These are phyloP conservation scores for Hyphopichia wangnamkhiaoensis DNA, from an alignment of 1,139 yeast genomes.

Conservation along the genomic window DNA sequence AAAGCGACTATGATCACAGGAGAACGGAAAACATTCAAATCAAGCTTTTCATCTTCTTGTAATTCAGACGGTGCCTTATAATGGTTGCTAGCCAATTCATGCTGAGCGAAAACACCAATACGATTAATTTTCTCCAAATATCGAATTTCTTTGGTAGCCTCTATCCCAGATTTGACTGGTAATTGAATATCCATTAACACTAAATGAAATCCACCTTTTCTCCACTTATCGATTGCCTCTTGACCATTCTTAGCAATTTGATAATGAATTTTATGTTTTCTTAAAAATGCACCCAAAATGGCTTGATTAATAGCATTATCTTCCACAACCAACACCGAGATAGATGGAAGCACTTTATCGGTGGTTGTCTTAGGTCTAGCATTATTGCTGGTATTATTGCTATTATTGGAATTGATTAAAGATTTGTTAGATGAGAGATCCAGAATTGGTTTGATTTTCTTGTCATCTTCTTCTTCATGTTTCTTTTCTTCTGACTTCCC, in stretches of 20 bases:
- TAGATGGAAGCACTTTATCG: constrained; percentile 67
- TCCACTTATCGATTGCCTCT: constrained; percentile 92
- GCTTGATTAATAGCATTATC: constrained; percentile 94
- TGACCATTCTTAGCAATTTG: constrained; percentile 88
- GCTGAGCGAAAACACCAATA: constrained; percentile 75
- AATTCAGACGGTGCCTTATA: constrained; percentile 22
- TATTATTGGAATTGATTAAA: constrained; percentile 1
- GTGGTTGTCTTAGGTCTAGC: constrained; percentile 28
- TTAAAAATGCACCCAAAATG: constrained; percentile 86
- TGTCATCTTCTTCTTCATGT: neutral
- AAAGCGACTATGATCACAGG: constrained; percentile 96
- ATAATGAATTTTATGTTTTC: constrained; percentile 82
- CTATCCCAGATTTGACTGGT: constrained; percentile 91
- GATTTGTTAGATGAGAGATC: neutral
- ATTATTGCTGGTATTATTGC: neutral
- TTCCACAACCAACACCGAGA: constrained; percentile 90
- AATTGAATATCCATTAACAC: constrained; percentile 94
- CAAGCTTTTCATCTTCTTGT: constrained; percentile 47
- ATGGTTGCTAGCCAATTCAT: constrained; percentile 29
- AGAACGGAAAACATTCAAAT: constrained; percentile 65
- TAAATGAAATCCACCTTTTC: constrained; percentile 86
- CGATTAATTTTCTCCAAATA: constrained; percentile 76
- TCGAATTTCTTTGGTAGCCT: constrained; percentile 87
- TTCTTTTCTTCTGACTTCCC: constrained; percentile 1
- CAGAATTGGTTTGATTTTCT: neutral